Evolutionary conservation across 2,329 filamentous ascomycete species (phyloP).

Genomic region (Cladosporium sp.): DNA sequence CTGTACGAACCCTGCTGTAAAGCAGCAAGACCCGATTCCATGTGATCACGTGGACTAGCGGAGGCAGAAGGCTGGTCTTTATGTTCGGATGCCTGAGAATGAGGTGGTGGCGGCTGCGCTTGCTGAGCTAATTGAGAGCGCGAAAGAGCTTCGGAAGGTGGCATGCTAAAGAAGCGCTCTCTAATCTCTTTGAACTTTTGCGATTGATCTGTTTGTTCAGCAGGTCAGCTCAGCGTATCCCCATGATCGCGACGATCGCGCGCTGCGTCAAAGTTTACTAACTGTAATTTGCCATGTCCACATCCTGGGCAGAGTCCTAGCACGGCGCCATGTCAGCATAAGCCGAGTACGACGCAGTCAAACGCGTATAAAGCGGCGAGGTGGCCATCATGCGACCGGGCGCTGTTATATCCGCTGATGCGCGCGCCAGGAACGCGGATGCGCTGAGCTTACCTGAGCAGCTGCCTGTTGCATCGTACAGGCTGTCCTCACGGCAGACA

Average conservation of each 20-base stretch:
- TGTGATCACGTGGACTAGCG: conserved; percentile 44
- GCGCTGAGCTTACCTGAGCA: conserved; percentile 15
- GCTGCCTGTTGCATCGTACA: conserved; percentile 16
- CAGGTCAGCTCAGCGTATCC: not conserved
- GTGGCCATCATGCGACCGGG: not conserved
- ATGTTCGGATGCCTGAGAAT: conserved; percentile 29
- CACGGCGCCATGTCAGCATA: conserved; percentile 11
- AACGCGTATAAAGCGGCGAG: conserved; percentile 1
- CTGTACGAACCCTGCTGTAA: conserved; percentile 57
- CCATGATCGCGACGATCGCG: not conserved
- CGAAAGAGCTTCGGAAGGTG: conserved; percentile 7
- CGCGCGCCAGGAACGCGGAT: not conserved
- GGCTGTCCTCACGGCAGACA: conserved; percentile 4
- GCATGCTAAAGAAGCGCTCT: conserved; percentile 16
- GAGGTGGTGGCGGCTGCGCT: conserved; percentile 30
- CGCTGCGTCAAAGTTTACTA: not conserved
- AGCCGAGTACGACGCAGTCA: conserved; percentile 1
- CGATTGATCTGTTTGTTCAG: not conserved
- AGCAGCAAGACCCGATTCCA: conserved; percentile 59
- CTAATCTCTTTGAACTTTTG: conserved; percentile 19
- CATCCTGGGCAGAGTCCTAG: conserved; percentile 10
- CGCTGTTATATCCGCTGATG: conserved; percentile 7
- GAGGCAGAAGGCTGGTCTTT: conserved; percentile 47
- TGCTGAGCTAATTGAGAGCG: conserved; percentile 38
- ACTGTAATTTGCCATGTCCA: conserved; percentile 18